Base-by-base conservation (phyloP, 176 grass and related monocot genomes). In the Dendrocalamus sinicus region DNA sequence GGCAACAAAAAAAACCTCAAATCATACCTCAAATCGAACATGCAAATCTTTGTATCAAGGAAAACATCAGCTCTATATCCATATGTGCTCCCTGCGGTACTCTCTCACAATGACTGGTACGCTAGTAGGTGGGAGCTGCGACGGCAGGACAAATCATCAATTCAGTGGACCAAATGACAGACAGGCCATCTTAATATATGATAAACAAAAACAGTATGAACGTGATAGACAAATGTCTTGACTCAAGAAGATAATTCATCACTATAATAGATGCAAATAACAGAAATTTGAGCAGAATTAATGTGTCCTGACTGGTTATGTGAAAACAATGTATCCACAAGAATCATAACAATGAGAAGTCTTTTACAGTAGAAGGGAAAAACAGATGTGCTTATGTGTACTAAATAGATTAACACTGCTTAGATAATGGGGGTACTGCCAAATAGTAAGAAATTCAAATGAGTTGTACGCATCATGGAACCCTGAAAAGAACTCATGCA, bases 61-160 rank as follows among this genome's bases (percentile, higher is more conserved):
- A 80, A 74, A 89, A 62, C 35, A 51, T 22, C 19, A 35, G 12
- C 57, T 82, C 82, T 78, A 94, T 83, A 92, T 91, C 88, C 83
- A 87, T 43, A 90, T 72, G n/a, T 89, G 93, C 62, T 98, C 95
- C 85, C 81, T 90, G 70, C 91, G 87, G 84, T 93, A 95, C 79
- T 95, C 87, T 71, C 93, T 84, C 50, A 98, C 88, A 82, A 95
- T 92, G 57, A 93, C 95, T 46, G 93, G 95, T 47, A 98, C 95
- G 80, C 95, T 93, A 32, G 95, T 93, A 43, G 95, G 93, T 73
- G 93, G 95, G 61, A 98, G 91, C 95, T 98, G 88, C 60, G 16
- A 77, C 54, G 86, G 53, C 17, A 82, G 45, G 70, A 70, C 12
- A 82, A 22, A 12, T 39, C 52, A 82, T 82, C 53, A 84, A 64